These are phyloP conservation scores for Microdochium paspali DNA, from an alignment of 2,329 filamentous ascomycete genomes.

Conservation along the genomic window DNA sequence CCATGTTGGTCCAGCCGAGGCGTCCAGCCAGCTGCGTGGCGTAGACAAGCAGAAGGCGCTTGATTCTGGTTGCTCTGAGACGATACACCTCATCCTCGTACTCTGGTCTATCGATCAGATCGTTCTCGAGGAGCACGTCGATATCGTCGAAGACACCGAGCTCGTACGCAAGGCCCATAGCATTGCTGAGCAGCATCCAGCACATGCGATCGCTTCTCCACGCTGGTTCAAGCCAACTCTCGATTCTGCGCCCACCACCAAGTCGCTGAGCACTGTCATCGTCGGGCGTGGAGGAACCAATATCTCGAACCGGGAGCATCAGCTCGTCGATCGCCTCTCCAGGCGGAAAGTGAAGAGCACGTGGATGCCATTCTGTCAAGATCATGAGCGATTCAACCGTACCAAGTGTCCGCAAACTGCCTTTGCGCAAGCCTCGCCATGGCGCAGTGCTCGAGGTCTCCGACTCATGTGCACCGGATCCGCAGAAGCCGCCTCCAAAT, in stretches of 20 bases:
- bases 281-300: conserved; percentile 20
- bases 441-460: conserved; percentile 61
- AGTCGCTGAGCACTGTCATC: conserved; percentile 20
- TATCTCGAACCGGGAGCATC: conserved; percentile 50
- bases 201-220: conserved; percentile 95
- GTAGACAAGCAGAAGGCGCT: conserved; percentile 81
- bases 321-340: conserved; percentile 65
- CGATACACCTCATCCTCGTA: conserved; percentile 71
- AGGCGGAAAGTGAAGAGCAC: conserved; percentile 86
- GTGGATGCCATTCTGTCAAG: conserved; percentile 93
- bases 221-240: conserved; percentile 92
- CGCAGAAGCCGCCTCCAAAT: conserved; percentile 81
- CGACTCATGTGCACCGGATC: conserved; percentile 54
- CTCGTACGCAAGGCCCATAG: conserved; percentile 83
- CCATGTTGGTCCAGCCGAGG: conserved; percentile 88
- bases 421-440: conserved; percentile 61
- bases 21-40: conserved; percentile 89
- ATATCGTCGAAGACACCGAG: conserved; percentile 92
- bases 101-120: conserved; percentile 50
- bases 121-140: conserved; percentile 55
- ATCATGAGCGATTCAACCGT: conserved; percentile 93
- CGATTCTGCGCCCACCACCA: conserved; percentile 66
- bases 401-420: conserved; percentile 78
- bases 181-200: conserved; percentile 93
- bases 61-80: conserved; percentile 70